A percentile compares a stretch with the other conserved stretches of the same genome.
Conservation (phyloP, 345 rosid species). For the Eucalyptus melliodora region DNA sequence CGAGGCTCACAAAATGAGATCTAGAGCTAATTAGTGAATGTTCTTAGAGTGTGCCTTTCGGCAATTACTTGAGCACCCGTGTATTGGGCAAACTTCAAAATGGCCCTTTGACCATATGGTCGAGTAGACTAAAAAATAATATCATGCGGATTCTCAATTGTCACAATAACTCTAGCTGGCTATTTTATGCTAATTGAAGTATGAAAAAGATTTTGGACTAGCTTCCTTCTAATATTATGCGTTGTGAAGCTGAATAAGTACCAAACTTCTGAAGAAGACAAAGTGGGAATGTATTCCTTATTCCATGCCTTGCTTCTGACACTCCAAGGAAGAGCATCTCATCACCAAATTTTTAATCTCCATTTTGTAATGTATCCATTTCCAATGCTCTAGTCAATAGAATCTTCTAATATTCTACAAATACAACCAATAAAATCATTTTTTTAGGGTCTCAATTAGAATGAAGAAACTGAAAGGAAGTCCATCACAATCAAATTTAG, state of each 20-base stretch:
- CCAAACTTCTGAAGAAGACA: slow-evolving; percentile 89
- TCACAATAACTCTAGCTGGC: neutral
- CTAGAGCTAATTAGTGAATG: no score
- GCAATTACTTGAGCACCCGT: no score
- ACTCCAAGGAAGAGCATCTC: slow-evolving; percentile 52
- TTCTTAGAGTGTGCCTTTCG: no score
- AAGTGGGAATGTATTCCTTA: slow-evolving; percentile 55
- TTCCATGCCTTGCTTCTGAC: slow-evolving; percentile 47
- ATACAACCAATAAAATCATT: neutral
- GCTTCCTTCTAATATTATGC: neutral
- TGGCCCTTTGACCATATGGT: no score
- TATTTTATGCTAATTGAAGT: slow-evolving; percentile 41
- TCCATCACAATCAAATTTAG: neutral
- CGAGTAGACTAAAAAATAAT: no score
- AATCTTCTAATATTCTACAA: slow-evolving; percentile 26
- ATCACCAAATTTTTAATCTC: neutral
- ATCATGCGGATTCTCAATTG: no score
- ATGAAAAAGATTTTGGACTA: slow-evolving; percentile 36
- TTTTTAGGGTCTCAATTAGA: neutral
- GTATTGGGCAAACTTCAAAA: no score
- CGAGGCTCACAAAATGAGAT: no score
- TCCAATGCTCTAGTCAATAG: slow-evolving; percentile 26
- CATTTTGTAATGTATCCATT: slow-evolving; percentile 1
- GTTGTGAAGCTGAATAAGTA: slow-evolving; percentile 49
- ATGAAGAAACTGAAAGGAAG: neutral